Percentiles rank a stretch among this genome's conserved stretches.
Conservation (phyloP, 208 protist species). For the Leishmania arabica region DNA sequence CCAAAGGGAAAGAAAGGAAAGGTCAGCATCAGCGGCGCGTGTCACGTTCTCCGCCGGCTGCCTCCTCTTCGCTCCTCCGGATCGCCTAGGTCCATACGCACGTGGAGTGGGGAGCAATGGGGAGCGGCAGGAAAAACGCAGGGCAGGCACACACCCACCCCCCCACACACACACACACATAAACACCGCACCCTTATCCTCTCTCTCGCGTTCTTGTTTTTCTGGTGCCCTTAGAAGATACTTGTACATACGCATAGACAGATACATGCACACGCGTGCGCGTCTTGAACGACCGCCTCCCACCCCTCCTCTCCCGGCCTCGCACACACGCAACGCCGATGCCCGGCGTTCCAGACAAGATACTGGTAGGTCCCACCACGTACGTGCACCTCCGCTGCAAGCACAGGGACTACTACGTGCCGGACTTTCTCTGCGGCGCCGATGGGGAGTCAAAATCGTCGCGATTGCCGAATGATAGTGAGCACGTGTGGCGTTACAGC, state of each 20-base stretch:
- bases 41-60: not conserved
- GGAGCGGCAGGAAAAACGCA: not conserved
- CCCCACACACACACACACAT: not conserved
- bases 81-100: not conserved
- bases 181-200: not conserved
- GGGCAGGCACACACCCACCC: not conserved
- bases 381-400: slow-evolving; percentile 51
- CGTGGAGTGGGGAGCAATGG: not conserved
- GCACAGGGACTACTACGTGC: slow-evolving; percentile 56
- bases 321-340: not conserved
- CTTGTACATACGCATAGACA: not conserved
- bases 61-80: not conserved
- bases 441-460: not conserved
- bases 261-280: not conserved
- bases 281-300: not conserved
- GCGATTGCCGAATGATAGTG: slow-evolving; percentile 12
- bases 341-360: slow-evolving; percentile 41
- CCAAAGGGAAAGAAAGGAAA: not conserved
- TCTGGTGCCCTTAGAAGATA: not conserved
- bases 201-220: not conserved
- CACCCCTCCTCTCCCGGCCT: not conserved
- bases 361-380: slow-evolving; percentile 49
- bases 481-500: slow-evolving; percentile 59
- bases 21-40: not conserved
- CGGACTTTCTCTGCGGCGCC: slow-evolving; percentile 24